These are phyloP conservation scores for Russula lepida DNA, from an alignment of 768 basidiomycete genomes.

Conservation along the genomic window DNA sequence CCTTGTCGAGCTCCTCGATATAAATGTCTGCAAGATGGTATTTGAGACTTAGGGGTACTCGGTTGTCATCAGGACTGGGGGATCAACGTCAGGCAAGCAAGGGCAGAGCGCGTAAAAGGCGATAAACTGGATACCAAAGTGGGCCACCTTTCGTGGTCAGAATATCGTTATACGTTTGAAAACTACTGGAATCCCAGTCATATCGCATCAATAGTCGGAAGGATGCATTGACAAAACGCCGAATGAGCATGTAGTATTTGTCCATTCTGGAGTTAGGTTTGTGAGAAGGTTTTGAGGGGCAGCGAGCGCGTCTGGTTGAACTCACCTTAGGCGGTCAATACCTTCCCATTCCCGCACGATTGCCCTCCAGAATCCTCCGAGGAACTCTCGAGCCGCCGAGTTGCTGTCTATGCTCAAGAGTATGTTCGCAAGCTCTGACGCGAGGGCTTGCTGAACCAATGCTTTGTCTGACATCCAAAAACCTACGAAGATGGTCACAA, in stretches of 20 bases:
- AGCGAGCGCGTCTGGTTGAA: neutral
- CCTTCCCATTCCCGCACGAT: conserved; percentile 90
- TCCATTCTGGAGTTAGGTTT: conserved; percentile 62
- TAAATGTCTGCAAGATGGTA: conserved; percentile 90
- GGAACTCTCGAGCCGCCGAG: conserved; percentile 58
- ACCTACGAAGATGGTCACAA: conserved; percentile 40
- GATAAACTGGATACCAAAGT: conserved; percentile 50
- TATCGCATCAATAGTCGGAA: conserved; percentile 69
- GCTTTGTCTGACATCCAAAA: conserved; percentile 99
- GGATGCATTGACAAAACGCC: conserved; percentile 78
- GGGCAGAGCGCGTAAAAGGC: neutral
- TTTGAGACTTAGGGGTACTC: conserved; percentile 67
- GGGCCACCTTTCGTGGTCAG: conserved; percentile 66
- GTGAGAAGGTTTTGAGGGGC: conserved; percentile 22
- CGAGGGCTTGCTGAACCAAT: conserved; percentile 87
- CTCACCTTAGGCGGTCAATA: conserved; percentile 79
- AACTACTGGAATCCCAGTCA: conserved; percentile 53
- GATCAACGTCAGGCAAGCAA: neutral
- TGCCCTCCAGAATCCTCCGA: conserved; percentile 86
- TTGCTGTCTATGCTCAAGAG: conserved; percentile 57
- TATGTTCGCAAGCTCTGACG: conserved; percentile 76
- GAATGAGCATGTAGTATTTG: conserved; percentile 94
- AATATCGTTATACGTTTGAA: conserved; percentile 61
- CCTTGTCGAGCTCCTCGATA: conserved; percentile 80
- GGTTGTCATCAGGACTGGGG: conserved; percentile 54